Evolutionary conservation across 805 yeast genomes (phyloP), one percentile per base, ranked within the genome.

Genomic region (Candida railenensis): DNA sequence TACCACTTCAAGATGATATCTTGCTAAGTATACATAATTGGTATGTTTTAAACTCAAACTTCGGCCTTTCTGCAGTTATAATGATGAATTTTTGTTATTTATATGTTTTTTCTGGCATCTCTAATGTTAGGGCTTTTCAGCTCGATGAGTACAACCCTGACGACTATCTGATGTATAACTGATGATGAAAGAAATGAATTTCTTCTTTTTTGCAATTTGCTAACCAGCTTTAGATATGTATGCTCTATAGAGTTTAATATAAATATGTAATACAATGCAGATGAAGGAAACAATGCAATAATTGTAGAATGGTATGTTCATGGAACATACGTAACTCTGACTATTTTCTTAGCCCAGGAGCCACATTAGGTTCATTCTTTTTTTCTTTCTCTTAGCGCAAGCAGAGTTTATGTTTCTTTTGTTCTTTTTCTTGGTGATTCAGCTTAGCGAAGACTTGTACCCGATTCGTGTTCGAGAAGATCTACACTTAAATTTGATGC

Each of bases 51-150:
- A 15, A 22, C 11, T 18, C 18, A 18, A 41, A 21, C 21, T 9
- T 37, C 4, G 21, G 30, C 16, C 40, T 5, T 7, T 21, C n/a
- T 37, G 20, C 40, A 32, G 19, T 22, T 18, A 40, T 37, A 55
- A 62, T 66, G 76, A 71, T 69, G 76, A 71, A 62, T 55, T 49
- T 57, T 60, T 66, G 55, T 51, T 53, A 47, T 52, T 44, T 47
- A 51, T 67, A 69, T 72, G 77, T 83, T 82, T 82, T 84, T 85
- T 85, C 91, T 85, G 91, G 91, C 91, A 85, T 85, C 91, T 85
- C 90, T 85, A 85, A 84, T 85, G 87, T 83, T 85, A 85, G 90
- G 73, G 80, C 82, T 77, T 72, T 68, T 71, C 76, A 74, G 83
- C 77, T 82, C 90, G 77, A 83, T 85, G 91, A 85, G 77, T 85